phyloP scores from a whole-genome alignment of 441 rosid species.

The Dalechampia spathulata region DNA sequence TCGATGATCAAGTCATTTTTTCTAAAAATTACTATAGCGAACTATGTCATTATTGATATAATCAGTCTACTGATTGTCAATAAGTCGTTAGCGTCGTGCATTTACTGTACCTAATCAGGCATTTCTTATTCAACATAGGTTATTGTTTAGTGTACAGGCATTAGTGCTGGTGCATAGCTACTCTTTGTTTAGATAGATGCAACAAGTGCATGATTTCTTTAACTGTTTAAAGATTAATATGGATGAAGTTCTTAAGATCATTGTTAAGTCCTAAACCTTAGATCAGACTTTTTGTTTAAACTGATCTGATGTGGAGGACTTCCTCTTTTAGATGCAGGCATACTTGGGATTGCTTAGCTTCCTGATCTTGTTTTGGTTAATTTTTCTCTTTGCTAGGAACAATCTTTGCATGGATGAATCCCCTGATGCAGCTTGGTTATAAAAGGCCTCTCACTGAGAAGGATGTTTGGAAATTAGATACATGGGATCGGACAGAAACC shows the following conservation, averaged over 20 bases:
- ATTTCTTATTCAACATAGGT: too few species aligned
- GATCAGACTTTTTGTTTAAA: background rate
- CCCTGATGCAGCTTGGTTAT: slow-evolving; percentile 87
- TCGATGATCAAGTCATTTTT: background rate
- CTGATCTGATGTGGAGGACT: slow-evolving; percentile 5
- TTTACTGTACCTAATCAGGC: too few species aligned
- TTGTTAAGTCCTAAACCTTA: background rate
- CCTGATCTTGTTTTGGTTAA: slow-evolving; percentile 8
- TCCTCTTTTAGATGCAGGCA: slow-evolving; percentile 6
- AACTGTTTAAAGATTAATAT: too few species aligned
- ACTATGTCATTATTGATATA: background rate
- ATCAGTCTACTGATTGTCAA: slow-evolving; percentile 4
- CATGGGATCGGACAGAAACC: slow-evolving; percentile 88
- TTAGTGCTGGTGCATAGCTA: background rate
- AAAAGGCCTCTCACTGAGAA: slow-evolving; percentile 87
- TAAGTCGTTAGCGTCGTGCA: too few species aligned
- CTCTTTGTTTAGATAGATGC: background rate
- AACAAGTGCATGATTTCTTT: too few species aligned
- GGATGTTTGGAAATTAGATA: slow-evolving; percentile 92
- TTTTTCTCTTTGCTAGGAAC: slow-evolving; percentile 35
- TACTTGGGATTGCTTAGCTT: slow-evolving; percentile 8
- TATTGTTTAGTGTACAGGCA: too few species aligned
- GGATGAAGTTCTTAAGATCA: too few species aligned
- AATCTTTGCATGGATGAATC: slow-evolving; percentile 82
- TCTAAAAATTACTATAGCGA: background rate